Evolutionary conservation across 257 asterid genomes (phyloP), one percentile per base, ranked within the genome.

Genomic region (Handroanthus guayacan): DNA sequence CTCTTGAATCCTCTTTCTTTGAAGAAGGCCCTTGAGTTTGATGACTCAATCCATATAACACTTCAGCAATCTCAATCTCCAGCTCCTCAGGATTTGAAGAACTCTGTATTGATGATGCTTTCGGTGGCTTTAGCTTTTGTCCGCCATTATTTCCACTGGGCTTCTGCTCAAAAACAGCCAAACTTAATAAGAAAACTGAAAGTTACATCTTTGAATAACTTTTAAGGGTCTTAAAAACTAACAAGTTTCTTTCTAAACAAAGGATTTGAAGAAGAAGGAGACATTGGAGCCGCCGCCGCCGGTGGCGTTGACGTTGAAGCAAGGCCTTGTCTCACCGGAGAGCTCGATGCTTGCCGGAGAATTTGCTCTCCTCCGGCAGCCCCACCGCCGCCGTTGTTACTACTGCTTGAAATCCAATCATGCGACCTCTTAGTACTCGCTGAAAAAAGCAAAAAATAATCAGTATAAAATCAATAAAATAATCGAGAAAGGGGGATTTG

Each of bases 281-380:
- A 54, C 61, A 54, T 54, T 54, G 61, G 61, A n/a, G 61, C n/a
- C 57, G 57, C 31, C 61, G 61, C 61, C 31, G 61, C 6, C 8
- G 31, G 17, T 10, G 61, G 61, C 61, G 61, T 54, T 54, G 61
- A 54, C 34, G 61, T 54, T 54, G 61, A 54, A 54, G 2, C 61
- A 2, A 54, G 34, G 61, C 61, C 61, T 16, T 54, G 61, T 54
- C 61, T 54, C 31, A 31, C 61, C 61, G 61, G 61, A 54, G 61
- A 54, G n/a, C 31, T n/a, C 61, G 61, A n/a, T n/a, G 61, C 61
- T 54, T 54, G 61, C 61, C 61, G 61, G 31, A 54, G 61, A n/a
- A 14, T 4, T n/a, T 16, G 61, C 34, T 54, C 61, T 54, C 31
- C 61, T 54, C 61, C 61, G 11, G 31, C 61, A n/a, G 57, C 57